phyloP scores from a whole-genome alignment of 1,139 yeast species.

The Hyphopichia pseudoburtonii region DNA sequence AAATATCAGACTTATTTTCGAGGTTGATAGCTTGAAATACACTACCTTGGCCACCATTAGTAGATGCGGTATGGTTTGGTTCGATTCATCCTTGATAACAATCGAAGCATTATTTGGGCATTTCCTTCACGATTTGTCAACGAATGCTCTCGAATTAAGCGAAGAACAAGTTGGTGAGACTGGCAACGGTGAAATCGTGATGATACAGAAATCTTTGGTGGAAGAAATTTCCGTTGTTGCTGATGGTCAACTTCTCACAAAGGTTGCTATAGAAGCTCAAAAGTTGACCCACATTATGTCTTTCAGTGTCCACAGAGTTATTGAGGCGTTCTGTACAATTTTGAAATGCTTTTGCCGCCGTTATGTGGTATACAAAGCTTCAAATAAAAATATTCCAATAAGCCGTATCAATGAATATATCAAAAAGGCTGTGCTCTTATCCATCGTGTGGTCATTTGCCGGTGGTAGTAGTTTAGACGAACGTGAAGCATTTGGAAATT shows the following conservation, averaged over 20 bases:
- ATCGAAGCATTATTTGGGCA: slow-evolving; percentile 19
- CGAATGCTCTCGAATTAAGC: slow-evolving; percentile 10
- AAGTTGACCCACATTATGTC: slow-evolving; percentile 55
- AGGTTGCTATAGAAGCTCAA: slow-evolving; percentile 15
- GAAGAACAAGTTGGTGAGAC: slow-evolving; percentile 9
- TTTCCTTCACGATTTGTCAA: slow-evolving; percentile 22
- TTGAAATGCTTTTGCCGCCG: slow-evolving; percentile 26
- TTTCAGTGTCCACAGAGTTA: slow-evolving; percentile 35
- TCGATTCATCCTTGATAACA: slow-evolving; percentile 37
- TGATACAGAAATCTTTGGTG: slow-evolving; percentile 11
- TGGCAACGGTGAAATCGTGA: not conserved
- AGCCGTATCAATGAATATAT: slow-evolving; percentile 31
- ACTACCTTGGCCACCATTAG: slow-evolving; percentile 93
- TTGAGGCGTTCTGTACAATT: slow-evolving; percentile 35
- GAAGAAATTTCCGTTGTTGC: slow-evolving; percentile 7
- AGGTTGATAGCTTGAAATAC: slow-evolving; percentile 61
- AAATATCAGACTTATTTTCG: slow-evolving; percentile 70
- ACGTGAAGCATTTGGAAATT: slow-evolving; percentile 38
- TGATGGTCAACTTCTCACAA: slow-evolving; percentile 5
- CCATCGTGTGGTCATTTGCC: slow-evolving; percentile 67
- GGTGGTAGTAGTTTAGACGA: slow-evolving; percentile 54
- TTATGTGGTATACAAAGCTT: slow-evolving; percentile 12
- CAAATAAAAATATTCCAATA: slow-evolving; percentile 12
- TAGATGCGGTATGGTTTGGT: slow-evolving; percentile 89
- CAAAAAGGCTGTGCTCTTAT: slow-evolving; percentile 38